Percentiles rank a stretch among this genome's conserved stretches.
phyloP scores from a whole-genome alignment of 2,329 filamentous ascomycete genomes.

The Ophiosphaerella herpotricha region DNA sequence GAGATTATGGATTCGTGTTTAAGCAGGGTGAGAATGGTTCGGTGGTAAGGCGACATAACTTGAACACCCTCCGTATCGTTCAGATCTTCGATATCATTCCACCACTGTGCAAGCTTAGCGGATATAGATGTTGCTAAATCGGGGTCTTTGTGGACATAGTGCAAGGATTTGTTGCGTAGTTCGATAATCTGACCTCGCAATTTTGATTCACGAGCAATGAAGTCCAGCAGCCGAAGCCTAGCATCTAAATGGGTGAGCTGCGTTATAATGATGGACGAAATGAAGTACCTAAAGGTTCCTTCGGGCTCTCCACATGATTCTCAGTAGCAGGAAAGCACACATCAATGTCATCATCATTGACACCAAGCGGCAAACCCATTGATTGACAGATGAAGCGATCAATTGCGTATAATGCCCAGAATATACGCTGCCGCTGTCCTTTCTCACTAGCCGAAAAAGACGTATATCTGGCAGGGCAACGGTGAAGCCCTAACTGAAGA shows the following conservation, averaged over 20 bases:
- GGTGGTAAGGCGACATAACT: conserved; percentile 42
- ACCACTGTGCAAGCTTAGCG: conserved; percentile 58
- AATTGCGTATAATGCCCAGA: conserved; percentile 62
- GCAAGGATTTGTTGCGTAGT: conserved; percentile 58
- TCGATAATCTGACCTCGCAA: conserved; percentile 59
- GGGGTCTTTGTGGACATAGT: conserved; percentile 50
- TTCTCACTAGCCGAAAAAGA: conserved; percentile 56
- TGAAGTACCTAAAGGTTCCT: conserved; percentile 15
- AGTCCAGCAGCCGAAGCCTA: conserved; percentile 23
- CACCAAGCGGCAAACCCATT: conserved; percentile 59
- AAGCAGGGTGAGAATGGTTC: conserved; percentile 50
- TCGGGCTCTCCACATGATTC: conserved; percentile 40
- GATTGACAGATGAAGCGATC: conserved; percentile 63
- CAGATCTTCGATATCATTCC: conserved; percentile 58
- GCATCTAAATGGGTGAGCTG: conserved; percentile 5
- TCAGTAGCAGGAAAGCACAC: conserved; percentile 61
- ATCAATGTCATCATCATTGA: conserved; percentile 63
- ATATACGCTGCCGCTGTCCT: conserved; percentile 57
- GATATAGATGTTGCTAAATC: conserved; percentile 53
- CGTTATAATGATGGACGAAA: not conserved
- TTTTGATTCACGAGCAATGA: conserved; percentile 54
- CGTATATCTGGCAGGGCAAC: conserved; percentile 59
- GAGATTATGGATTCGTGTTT: conserved; percentile 59
- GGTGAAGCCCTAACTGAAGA: conserved; percentile 63
- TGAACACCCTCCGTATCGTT: conserved; percentile 45